Percentiles rank a stretch among this genome's conserved stretches.
Evolutionary conservation across 495 filamentous ascomycete genomes (phyloP).

Genomic region (Opeltia flavorubescens): DNA sequence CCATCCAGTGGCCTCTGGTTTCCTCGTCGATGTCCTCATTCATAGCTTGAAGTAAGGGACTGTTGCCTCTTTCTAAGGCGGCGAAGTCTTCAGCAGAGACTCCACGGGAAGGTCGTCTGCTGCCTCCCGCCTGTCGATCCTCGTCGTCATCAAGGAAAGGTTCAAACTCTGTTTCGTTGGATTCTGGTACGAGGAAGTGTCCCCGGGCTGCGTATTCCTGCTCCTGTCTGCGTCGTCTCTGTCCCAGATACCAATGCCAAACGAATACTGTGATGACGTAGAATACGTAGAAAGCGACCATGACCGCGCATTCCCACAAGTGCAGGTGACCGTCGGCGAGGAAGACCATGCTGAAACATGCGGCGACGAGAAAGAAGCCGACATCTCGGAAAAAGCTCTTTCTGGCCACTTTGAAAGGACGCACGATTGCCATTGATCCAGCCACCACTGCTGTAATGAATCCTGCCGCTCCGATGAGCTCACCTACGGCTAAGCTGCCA

Average conservation of each 20-base stretch:
- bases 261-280: slow-evolving; percentile 80
- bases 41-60: slow-evolving; percentile 25
- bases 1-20: slow-evolving; percentile 52
- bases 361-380: slow-evolving; percentile 80
- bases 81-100: slow-evolving; percentile 54
- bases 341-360: slow-evolving; percentile 77
- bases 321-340: slow-evolving; percentile 72
- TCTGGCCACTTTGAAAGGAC: slow-evolving; percentile 80
- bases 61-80: slow-evolving; percentile 51
- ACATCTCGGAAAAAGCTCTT: slow-evolving; percentile 88
- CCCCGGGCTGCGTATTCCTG: slow-evolving; percentile 56
- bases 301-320: slow-evolving; percentile 75
- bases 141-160: slow-evolving; percentile 44
- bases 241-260: slow-evolving; percentile 78
- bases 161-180: slow-evolving; percentile 54
- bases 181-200: slow-evolving; percentile 54
- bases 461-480: slow-evolving; percentile 85
- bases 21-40: slow-evolving; percentile 56
- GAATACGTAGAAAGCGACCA: slow-evolving; percentile 86
- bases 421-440: slow-evolving; percentile 92
- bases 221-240: slow-evolving; percentile 41
- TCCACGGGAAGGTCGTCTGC: slow-evolving; percentile 35
- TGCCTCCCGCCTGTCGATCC: slow-evolving; percentile 51
- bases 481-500: slow-evolving; percentile 87
- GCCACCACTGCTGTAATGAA: slow-evolving; percentile 97